phyloP scores from a whole-genome alignment of 176 grass and related monocot genomes.

The Coix lacrymajobi region DNA sequence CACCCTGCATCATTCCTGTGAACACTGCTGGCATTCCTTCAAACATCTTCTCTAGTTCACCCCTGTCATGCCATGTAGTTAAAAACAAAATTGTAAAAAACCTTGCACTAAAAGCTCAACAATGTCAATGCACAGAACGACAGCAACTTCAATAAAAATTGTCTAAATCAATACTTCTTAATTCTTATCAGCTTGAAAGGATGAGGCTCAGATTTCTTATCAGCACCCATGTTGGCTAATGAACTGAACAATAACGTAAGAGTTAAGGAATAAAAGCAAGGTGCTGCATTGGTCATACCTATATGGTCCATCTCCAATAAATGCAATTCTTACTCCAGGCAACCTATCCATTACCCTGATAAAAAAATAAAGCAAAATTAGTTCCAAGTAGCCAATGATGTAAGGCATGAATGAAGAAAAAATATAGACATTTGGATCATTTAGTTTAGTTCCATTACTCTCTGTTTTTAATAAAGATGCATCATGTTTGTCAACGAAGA shows the following conservation, averaged over 20 bases:
- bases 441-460: neutral
- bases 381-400: neutral
- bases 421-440: neutral
- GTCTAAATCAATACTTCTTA: neutral
- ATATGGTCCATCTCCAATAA: slow-evolving; percentile 89
- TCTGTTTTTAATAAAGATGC: neutral
- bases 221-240: neutral
- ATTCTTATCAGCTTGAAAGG: neutral
- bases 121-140: neutral
- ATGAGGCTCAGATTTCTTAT: neutral
- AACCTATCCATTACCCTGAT: slow-evolving; percentile 91
- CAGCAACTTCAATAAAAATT: neutral
- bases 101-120: neutral
- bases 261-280: neutral
- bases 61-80: slow-evolving; percentile 40
- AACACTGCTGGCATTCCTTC: slow-evolving; percentile 68
- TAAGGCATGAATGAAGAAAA: neutral
- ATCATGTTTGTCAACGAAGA: neutral
- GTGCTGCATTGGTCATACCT: slow-evolving; percentile 21
- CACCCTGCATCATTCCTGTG: slow-evolving; percentile 88
- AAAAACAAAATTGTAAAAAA: neutral
- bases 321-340: slow-evolving; percentile 84
- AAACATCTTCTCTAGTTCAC: slow-evolving; percentile 89
- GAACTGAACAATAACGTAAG: neutral
- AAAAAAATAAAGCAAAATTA: slow-evolving; percentile 12